A percentile compares a stretch with the other conserved stretches of the same genome.
Conservation (phyloP, 139 green algal species). For the Gonium pectorale region DNA sequence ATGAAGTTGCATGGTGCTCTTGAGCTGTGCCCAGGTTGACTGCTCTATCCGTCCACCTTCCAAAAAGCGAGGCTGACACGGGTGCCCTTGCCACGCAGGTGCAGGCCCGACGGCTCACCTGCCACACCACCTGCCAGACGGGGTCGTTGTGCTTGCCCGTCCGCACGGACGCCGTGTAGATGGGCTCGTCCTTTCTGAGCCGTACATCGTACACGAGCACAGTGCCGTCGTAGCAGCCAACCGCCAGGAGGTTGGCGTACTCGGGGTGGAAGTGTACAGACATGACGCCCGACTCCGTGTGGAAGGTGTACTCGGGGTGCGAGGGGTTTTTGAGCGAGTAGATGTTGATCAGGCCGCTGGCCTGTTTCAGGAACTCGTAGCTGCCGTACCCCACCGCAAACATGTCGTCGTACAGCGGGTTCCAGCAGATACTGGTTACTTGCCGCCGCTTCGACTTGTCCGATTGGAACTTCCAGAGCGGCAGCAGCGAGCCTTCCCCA, state of each 20-base stretch:
- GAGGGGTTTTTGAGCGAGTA: conserved; percentile 91
- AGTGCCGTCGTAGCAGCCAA: conserved; percentile 63
- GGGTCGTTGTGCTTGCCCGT: conserved; percentile 90
- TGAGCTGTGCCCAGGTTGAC: no score
- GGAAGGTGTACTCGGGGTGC: conserved; percentile 83
- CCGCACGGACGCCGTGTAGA: conserved; percentile 77
- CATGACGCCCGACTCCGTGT: conserved; percentile 88
- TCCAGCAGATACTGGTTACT: conserved; percentile 88
- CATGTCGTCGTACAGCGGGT: conserved; percentile 82
- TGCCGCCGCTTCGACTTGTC: conserved; percentile 62
- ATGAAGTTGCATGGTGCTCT: no score
- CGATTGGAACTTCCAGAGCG: conserved; percentile 90
- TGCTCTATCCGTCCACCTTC: no score
- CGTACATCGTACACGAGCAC: conserved; percentile 75
- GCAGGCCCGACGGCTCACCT: no score
- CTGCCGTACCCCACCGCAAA: conserved; percentile 92
- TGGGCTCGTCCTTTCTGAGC: conserved; percentile 55
- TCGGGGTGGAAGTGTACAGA: conserved; percentile 91
- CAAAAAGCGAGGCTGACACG: no score
- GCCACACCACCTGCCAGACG: conserved; percentile 91
- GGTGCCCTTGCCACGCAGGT: no score
- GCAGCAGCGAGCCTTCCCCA: conserved; percentile 90
- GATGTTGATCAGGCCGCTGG: conserved; percentile 82
- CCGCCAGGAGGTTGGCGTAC: conserved; percentile 67
- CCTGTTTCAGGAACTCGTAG: conserved; percentile 89